These are phyloP conservation scores for Hyphodiscus sp. DNA, from an alignment of 2,329 filamentous ascomycete genomes.

Conservation along the genomic window DNA sequence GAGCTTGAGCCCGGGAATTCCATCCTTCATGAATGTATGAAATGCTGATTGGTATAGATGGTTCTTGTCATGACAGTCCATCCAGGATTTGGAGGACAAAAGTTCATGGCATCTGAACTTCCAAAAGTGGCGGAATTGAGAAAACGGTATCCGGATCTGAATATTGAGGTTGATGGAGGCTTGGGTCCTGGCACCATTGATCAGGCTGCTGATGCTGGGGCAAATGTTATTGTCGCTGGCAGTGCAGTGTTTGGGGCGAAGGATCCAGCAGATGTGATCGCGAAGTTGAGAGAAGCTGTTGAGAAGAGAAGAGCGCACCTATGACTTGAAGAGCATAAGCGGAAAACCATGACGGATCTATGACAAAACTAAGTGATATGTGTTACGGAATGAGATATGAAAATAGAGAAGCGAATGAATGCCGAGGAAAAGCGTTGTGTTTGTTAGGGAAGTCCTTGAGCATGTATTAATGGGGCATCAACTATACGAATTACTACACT, in stretches of 20 bases:
- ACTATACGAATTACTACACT: too few relatives aligned
- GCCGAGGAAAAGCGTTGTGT: too few relatives aligned
- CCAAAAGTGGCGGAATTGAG: constrained; percentile 87
- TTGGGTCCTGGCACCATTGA: constrained; percentile 84
- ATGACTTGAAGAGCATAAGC: neutral
- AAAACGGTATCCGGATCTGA: constrained; percentile 78
- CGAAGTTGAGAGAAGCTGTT: constrained; percentile 72
- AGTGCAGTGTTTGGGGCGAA: constrained; percentile 92
- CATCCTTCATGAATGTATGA: neutral
- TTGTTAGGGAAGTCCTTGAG: too few relatives aligned
- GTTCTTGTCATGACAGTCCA: constrained; percentile 97
- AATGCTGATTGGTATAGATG: constrained; percentile 57
- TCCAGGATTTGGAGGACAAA: constrained; percentile 95
- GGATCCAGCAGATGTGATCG: constrained; percentile 81
- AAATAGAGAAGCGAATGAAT: too few relatives aligned
- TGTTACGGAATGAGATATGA: too few relatives aligned
- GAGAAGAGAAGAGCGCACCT: constrained; percentile 45
- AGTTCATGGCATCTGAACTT: constrained; percentile 94
- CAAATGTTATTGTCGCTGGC: constrained; percentile 96
- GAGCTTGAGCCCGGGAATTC: constrained; percentile 35
- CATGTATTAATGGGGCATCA: too few relatives aligned
- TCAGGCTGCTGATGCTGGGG: constrained; percentile 87
- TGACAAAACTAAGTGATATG: too few relatives aligned
- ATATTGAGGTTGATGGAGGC: constrained; percentile 97
- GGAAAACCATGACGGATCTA: too few relatives aligned